Evolutionary conservation across 108 stramenopile genomes (phyloP).

Genomic region (Cyclotella kingstonii): DNA sequence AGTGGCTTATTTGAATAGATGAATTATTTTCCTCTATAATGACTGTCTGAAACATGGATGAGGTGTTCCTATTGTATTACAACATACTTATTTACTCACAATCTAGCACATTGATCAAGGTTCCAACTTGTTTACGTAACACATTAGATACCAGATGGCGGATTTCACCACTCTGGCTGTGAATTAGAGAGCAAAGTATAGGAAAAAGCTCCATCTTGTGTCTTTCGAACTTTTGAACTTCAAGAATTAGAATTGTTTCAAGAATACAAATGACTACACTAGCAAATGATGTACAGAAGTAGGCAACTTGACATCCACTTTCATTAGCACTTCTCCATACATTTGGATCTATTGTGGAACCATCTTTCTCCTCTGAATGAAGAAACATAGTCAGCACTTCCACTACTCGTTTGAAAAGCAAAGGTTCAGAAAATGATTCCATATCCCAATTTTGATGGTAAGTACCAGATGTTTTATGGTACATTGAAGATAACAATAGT

Average conservation of each 20-base stretch:
- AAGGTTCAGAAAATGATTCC: constrained; percentile 60
- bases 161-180: constrained; percentile 78
- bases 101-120: constrained; percentile 35
- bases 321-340: constrained; percentile 75
- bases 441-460: constrained; percentile 45
- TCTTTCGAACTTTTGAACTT: constrained; percentile 48
- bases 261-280: constrained; percentile 71
- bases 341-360: constrained; percentile 66
- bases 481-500: constrained; percentile 58
- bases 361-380: constrained; percentile 65
- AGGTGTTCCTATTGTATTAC: too few relatives aligned
- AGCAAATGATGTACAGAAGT: constrained; percentile 83
- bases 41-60: too few relatives aligned
- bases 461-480: constrained; percentile 19
- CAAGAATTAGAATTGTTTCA: constrained; percentile 51
- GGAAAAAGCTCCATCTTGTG: constrained; percentile 66
- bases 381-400: constrained; percentile 71
- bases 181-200: constrained; percentile 63
- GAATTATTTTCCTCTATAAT: too few relatives aligned
- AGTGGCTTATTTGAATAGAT: too few relatives aligned
- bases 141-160: constrained; percentile 62
- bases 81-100: too few relatives aligned
- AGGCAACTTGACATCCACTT: constrained; percentile 76
- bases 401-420: constrained; percentile 53
- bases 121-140: constrained; percentile 58